Base-by-base conservation (phyloP, 73 alveolate genomes). In the Stentor coeruleus region DNA sequence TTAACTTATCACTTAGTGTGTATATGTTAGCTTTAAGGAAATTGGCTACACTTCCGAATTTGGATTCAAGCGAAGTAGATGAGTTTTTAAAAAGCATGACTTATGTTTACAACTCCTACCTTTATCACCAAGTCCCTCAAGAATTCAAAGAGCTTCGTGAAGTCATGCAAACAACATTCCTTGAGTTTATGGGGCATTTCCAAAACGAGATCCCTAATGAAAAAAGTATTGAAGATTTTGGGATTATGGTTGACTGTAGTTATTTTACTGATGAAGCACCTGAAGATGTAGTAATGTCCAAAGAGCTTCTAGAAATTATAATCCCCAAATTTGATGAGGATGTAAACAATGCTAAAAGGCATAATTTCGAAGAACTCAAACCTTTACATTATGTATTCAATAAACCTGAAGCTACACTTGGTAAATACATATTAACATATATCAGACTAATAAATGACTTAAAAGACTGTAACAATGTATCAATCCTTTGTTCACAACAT, bases 361-460 rank as follows among this genome's bases (percentile, higher is more conserved):
- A 20, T 26, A 37, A 66, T 20, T 66, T 31, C 11, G 79, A 66
- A 66, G 79, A 66, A 2, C 79, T 66, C n/a, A 20, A 33, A 26
- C 36, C n/a, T 66, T 31, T 66, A 26, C 14, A 31, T 20, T 20
- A 26, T 20, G n/a, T 20, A 1, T 66, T 20, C 33, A 20, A 20
- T 31, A 66, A 20, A 20, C 79, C 79, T 66, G 79, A 66, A 66
- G 37, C n/a, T 14, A 20, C 37, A 15, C 79, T 66, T 66, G 79
- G 79, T 28, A 66, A 66, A 66, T 66, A 66, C 2, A 66, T 66
- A 14, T 20, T 20, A 1, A 20, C 33, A 1, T 66, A 66, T 33
- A 20, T 66, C 0, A 66, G 37, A 11, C n/a, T 66, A 11, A 14
- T 66, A 1, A 28, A 28, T 2, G 79, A 66, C 1, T 28, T 66